Base-by-base conservation (phyloP, 257 asterid genomes). In the Haberlea rhodopensis region DNA sequence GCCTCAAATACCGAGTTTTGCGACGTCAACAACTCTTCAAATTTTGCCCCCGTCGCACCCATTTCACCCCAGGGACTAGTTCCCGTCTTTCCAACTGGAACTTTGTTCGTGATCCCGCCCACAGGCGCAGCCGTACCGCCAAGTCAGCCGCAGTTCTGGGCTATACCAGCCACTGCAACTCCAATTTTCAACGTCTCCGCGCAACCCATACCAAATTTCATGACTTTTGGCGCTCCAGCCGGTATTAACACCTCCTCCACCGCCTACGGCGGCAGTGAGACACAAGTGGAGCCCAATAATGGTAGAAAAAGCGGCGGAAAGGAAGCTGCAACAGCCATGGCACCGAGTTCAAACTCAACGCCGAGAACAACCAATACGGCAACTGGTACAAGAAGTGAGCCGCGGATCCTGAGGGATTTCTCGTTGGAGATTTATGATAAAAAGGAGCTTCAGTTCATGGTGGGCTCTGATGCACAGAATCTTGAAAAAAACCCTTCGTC, bases 391-490 rank as follows among this genome's bases (percentile, higher is more conserved):
- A 59, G 69, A 5, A 56, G 67, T 8, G 70, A 71, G 18, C 65
- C 84, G 37, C 96, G 77, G 55, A 76, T 72, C 84, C 70, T 78
- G 55, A 80, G 85, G 83, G 84, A 85, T 21, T 85, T 87, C 48
- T 80, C 89, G 0, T 52, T 80, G 74, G 86, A 77, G 87, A 74
- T 77, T 20, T 87, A 72, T 53, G 89, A 82, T 27, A 90, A 80
- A 71, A 90, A 72, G 68, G 97, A 90, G 75, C 92, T 82, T 70
- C 96, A 90, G 75, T 84, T 90, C 68, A 84, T 90, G 95, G 87
- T 54, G 65, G 79, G 78, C 21, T 57, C 77, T 21, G 73, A 68
- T 2, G 62, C 81, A 2, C 76, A 54, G 32, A 60, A 54, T 75
- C 57, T 29, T 11, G 79, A 80, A 7, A 76, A 57, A 31, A 60